phyloP scores from a whole-genome alignment of 2,329 filamentous ascomycete species.

The Chalara sp. region DNA sequence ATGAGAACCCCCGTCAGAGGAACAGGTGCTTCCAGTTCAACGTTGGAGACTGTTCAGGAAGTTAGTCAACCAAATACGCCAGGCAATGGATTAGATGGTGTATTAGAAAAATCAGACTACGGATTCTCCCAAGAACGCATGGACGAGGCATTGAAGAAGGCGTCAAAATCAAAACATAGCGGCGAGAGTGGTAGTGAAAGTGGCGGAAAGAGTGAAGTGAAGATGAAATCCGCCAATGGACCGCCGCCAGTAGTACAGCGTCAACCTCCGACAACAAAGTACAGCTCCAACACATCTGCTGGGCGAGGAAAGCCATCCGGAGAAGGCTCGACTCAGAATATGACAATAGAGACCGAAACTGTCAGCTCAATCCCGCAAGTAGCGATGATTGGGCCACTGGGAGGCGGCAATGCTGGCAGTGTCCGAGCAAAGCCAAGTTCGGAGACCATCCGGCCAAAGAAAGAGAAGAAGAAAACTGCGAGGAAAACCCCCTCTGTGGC shows the following conservation, averaged over 20 bases:
- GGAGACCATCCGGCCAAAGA: constrained; percentile 93
- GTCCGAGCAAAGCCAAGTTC: constrained; percentile 81
- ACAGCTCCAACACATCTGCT: constrained; percentile 48
- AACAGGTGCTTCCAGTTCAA: constrained; percentile 51
- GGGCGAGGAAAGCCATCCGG: constrained; percentile 58
- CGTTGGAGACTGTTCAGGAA: constrained; percentile 87
- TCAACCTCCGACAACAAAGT: constrained; percentile 56
- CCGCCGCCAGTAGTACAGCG: constrained; percentile 41
- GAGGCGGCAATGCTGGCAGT: constrained; percentile 62
- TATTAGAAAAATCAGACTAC: constrained; percentile 40
- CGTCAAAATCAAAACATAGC: constrained; percentile 40
- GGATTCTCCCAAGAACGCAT: constrained; percentile 28
- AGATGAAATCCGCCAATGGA: constrained; percentile 25
- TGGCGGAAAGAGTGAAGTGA: constrained; percentile 45
- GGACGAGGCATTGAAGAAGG: constrained; percentile 26
- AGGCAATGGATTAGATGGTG: constrained; percentile 38
- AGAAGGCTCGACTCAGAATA: constrained; percentile 76
- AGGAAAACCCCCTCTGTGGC: constrained; percentile 70
- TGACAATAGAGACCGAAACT: constrained; percentile 97
- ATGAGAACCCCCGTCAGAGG: constrained; percentile 55
- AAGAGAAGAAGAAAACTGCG: constrained; percentile 75
- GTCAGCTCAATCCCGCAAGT: constrained; percentile 86
- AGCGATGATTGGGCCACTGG: constrained; percentile 60
- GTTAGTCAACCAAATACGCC: constrained; percentile 72
- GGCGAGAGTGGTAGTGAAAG: constrained; percentile 62